Base-by-base conservation (phyloP, 441 rosid species). In the Sinapis alba region DNA sequence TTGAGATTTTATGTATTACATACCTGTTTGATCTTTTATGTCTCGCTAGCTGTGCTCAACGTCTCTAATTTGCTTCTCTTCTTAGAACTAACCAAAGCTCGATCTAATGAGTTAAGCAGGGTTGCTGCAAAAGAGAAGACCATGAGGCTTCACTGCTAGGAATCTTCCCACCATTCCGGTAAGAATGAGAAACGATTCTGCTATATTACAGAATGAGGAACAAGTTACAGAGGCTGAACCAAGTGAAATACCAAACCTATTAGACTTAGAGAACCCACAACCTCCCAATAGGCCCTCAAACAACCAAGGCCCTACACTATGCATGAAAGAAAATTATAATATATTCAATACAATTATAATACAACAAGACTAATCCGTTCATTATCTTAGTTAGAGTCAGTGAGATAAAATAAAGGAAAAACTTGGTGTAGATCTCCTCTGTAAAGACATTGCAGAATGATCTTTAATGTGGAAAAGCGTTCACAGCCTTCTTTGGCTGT, bases 11-110 rank as follows among this genome's bases (percentile, higher is more conserved):
- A 43, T 70, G 71, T 69, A 43, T 56, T 26, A 19, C 53, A 38
- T 69, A 2, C 64, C 16, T 54, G 70, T 62, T 38, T 76, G 70
- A 51, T 75, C 64, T 69, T 50, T 69, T 68, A 24, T 9, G 6
- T 30, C 34, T 30, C 34, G 32, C 34, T 30, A 30, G 34, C 34
- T 30, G 34, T 30, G 34, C 7, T 30, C 34, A 30, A 8, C 6
- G 34, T 30, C 7, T 30, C 34, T 30, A 30, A 8, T 30, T 30
- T 30, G 34, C 34, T 30, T 9, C 34, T 6, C 34, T 30, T 30
- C 8, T 30, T 30, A 6, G 34, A 6, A 30, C 34, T 30, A 30
- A 30, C 34, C 9, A 30, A 30, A 30, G 34, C 34, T 30, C 34
- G 34, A 6, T 9, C 34, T 30, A 30, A 30, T 30, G 34, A 30